Percentiles rank a stretch among this genome's conserved stretches.
Conservation (phyloP, 2,329 filamentous ascomycete genomes). For the Ophiognomonia clavigignenti-juglandacearum region DNA sequence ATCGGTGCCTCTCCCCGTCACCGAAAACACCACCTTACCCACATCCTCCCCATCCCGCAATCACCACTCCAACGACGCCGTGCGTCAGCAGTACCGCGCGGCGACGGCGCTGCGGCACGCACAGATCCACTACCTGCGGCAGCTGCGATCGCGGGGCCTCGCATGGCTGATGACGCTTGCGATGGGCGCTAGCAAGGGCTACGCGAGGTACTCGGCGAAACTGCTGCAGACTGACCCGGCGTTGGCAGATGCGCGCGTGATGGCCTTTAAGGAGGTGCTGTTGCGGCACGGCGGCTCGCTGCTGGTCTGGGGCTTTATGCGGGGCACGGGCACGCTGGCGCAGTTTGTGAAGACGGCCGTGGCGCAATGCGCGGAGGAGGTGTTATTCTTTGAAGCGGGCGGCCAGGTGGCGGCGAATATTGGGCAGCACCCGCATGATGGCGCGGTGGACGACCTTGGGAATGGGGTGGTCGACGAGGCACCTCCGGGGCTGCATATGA, state of each 20-base stretch:
- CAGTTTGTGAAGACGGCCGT: not conserved
- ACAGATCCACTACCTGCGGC: not conserved
- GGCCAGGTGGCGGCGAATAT: not conserved
- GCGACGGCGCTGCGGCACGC: not conserved
- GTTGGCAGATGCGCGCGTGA: constrained; percentile 4
- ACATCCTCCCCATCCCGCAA: no score
- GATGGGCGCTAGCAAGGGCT: not conserved
- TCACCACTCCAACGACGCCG: not conserved
- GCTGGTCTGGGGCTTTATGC: constrained; percentile 12
- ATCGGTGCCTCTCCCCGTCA: not conserved
- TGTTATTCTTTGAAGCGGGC: constrained; percentile 3
- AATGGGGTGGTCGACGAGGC: not conserved
- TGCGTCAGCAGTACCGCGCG: not conserved
- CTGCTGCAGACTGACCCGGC: constrained; percentile 4
- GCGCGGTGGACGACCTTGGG: no score
- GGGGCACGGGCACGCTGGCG: constrained; percentile 1
- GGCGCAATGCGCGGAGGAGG: not conserved
- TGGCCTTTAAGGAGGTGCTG: constrained; percentile 13
- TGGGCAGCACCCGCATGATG: not conserved
- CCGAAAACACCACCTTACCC: not conserved
- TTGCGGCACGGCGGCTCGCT: constrained; percentile 8
- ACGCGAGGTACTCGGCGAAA: not conserved
- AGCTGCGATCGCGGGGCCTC: not conserved
- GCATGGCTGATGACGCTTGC: constrained; percentile 4
- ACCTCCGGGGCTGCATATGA: constrained; percentile 5